A percentile compares a stretch with the other conserved stretches of the same genome.
These are phyloP conservation scores for Apophysomyces sp. DNA, from an alignment of 371 early-diverging fungal genomes.

Conservation along the genomic window DNA sequence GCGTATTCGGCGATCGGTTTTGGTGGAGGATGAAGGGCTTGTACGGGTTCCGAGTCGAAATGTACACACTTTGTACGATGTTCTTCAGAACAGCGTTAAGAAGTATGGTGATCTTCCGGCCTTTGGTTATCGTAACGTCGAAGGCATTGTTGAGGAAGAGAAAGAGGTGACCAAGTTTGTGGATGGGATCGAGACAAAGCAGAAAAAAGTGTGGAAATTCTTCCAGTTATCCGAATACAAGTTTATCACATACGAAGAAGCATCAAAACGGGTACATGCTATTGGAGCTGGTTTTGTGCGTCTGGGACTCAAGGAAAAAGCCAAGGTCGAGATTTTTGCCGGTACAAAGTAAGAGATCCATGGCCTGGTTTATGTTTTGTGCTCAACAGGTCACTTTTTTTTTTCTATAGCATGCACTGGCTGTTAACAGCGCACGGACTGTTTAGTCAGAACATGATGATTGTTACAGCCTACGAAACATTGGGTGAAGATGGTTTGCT, in stretches of 20 bases:
- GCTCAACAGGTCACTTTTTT: neutral
- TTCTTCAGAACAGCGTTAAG: slow-evolving; percentile 56
- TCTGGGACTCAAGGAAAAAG: slow-evolving; percentile 57
- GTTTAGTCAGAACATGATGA: slow-evolving; percentile 73
- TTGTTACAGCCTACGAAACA: slow-evolving; percentile 88
- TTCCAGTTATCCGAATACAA: slow-evolving; percentile 71
- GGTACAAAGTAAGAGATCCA: slow-evolving; percentile 58
- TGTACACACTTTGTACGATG: slow-evolving; percentile 71
- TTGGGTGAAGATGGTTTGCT: slow-evolving; percentile 85
- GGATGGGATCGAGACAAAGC: slow-evolving; percentile 64
- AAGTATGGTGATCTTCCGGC: slow-evolving; percentile 47
- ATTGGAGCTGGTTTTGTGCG: slow-evolving; percentile 71
- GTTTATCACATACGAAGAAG: slow-evolving; percentile 70
- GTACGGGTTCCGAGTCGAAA: slow-evolving; percentile 51
- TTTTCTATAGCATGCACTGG: slow-evolving; percentile 68
- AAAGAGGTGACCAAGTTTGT: slow-evolving; percentile 75
- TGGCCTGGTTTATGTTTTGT: neutral
- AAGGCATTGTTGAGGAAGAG: slow-evolving; percentile 71
- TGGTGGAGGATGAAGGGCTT: slow-evolving; percentile 43
- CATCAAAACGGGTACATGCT: slow-evolving; percentile 36
- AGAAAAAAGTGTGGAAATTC: slow-evolving; percentile 84
- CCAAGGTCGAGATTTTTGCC: slow-evolving; percentile 70
- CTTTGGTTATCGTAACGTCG: slow-evolving; percentile 68
- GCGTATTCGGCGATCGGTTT: slow-evolving; percentile 50
- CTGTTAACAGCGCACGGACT: slow-evolving; percentile 66